phyloP scores from a whole-genome alignment of 1,139 yeast genomes.

The Yamadazyma sp. region DNA sequence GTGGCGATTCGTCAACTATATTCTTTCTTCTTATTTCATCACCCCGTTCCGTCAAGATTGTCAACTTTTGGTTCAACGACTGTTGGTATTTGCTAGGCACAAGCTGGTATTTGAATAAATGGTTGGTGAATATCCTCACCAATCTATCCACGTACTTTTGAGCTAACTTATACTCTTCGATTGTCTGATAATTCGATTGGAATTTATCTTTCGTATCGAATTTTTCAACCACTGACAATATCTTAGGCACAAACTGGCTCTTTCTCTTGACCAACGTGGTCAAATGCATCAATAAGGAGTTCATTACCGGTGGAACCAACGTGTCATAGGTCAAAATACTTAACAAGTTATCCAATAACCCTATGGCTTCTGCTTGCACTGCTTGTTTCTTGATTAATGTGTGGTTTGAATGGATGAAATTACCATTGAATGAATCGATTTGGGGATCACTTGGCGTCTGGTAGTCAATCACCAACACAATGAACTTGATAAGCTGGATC shows the following conservation, averaged over 20 bases:
- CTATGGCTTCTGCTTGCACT: constrained; percentile 72
- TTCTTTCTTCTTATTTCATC: constrained; percentile 44
- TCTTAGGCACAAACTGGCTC: constrained; percentile 50
- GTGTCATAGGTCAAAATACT: constrained; percentile 55
- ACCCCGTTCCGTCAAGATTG: constrained; percentile 35
- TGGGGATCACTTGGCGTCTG: constrained; percentile 54
- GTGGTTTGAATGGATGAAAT: constrained; percentile 63
- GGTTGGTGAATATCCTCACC: constrained; percentile 37
- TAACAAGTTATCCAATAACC: constrained; percentile 64
- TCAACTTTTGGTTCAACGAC: constrained; percentile 29
- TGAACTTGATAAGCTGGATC: constrained; percentile 69
- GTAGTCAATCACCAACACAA: constrained; percentile 66
- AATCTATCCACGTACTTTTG: constrained; percentile 43
- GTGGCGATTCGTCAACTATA: constrained; percentile 25
- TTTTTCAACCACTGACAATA: constrained; percentile 38
- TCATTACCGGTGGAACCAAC: constrained; percentile 53
- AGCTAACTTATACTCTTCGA: constrained; percentile 43
- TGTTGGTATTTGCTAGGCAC: constrained; percentile 32
- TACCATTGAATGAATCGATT: constrained; percentile 51
- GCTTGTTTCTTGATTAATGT: constrained; percentile 56
- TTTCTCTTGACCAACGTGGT: constrained; percentile 52
- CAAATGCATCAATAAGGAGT: constrained; percentile 56
- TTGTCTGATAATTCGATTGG: constrained; percentile 46
- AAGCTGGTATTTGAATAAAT: constrained; percentile 34
- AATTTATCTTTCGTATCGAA: constrained; percentile 39